Base-by-base conservation (phyloP, 2,329 filamentous ascomycete species). In the Leptographium flavum region DNA sequence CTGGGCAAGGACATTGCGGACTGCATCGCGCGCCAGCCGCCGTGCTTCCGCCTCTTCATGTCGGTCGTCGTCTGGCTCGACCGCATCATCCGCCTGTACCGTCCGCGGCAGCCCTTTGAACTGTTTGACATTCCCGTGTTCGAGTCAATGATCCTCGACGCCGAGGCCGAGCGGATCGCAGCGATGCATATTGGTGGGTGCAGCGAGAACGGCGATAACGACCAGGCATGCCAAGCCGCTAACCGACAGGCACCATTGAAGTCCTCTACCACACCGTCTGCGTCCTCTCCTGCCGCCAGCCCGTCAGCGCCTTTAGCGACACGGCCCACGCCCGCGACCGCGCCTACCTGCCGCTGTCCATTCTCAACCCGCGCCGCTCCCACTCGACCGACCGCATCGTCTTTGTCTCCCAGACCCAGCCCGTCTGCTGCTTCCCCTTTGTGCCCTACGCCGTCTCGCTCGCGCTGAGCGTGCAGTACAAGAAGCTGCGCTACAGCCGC, bases 191-290 rank as follows among this genome's bases (percentile, higher is more conserved):
- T 77, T 10, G 70, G 71, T 75, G 49, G 50, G 17, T 37, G 3
- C 4, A 4, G 27, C 13, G 27, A 11, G 5, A 10, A 6, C 6
- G 25, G 25, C 25, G n/a, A n/a, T n/a, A n/a, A n/a, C n/a, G n/a
- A n/a, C n/a, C n/a, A n/a, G n/a, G n/a, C n/a, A n/a, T n/a, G n/a
- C n/a, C n/a, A n/a, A n/a, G n/a, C 14, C n/a, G 21, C 21, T 30
- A 23, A 13, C 56, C n/a, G 6, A 5, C 32, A 76, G 74, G 68
- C 8, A 79, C 76, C 0, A 66, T 81, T 7, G 76, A 81, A 51
- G 69, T 73, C 1, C 69, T 81, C 15, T 81, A 81, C 52, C 75
- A 81, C 52, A 74, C 76, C 3, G 71, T 81, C 7, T 71, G 74
- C 31, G 78, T 81, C 9, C 60, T 81, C 2, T 79, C 76, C 0